Conservation (phyloP, 176 grass and related monocot species). For the Chrysopogon serrulatus region DNA sequence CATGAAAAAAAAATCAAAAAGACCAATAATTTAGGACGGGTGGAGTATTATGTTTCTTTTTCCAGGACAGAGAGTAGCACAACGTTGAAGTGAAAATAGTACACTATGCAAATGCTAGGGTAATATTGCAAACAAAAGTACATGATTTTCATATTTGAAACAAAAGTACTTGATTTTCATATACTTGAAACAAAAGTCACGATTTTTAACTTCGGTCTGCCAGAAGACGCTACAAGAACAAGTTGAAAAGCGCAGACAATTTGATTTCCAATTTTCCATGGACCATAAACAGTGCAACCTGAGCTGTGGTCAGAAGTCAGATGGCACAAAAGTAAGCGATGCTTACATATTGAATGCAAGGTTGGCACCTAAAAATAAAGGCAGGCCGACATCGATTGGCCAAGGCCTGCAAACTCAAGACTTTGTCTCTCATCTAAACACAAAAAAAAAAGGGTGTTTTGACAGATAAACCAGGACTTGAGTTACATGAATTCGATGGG, state of each 20-base stretch:
- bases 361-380: constrained; percentile 29
- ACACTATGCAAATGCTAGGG: neutral
- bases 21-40: neutral
- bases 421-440: neutral
- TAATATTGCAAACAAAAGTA: neutral
- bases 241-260: neutral
- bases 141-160: neutral
- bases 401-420: neutral
- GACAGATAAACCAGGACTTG: neutral
- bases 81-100: neutral
- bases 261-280: constrained; percentile 6
- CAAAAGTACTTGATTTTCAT: neutral
- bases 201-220: neutral
- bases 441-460: constrained; percentile 16
- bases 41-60: neutral
- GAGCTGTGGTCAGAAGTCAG: constrained; percentile 25
- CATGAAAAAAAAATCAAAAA: neutral
- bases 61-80: neutral
- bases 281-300: constrained; percentile 13
- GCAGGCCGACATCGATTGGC: neutral
- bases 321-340: constrained; percentile 29
- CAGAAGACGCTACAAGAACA: neutral
- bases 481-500: constrained; percentile 28
- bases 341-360: constrained; percentile 7
- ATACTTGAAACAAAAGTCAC: neutral